Conservation (phyloP, 2,329 filamentous ascomycete genomes). For the Diaporthe citriasiana region DNA sequence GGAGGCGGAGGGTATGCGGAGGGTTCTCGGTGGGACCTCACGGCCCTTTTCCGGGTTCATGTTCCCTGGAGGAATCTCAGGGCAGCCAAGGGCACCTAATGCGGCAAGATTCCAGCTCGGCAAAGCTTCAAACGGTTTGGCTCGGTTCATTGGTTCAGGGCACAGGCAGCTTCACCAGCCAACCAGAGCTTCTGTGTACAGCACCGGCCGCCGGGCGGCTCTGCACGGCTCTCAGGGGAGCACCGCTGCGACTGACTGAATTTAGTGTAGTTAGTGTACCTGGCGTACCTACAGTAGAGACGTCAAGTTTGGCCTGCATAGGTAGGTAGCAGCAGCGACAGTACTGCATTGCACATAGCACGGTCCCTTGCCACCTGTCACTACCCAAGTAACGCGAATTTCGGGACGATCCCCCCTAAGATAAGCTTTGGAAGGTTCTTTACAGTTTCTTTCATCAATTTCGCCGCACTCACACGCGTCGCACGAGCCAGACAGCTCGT, state of each 20-base stretch:
- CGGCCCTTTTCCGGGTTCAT: constrained; percentile 40
- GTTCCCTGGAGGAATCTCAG: constrained; percentile 4
- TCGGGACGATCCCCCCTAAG: constrained; percentile 11
- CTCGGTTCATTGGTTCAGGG: constrained; percentile 24
- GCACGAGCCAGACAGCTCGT: constrained; percentile 22
- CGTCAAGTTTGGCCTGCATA: neutral
- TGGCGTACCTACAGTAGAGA: neutral
- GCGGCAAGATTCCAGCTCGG: constrained; percentile 15
- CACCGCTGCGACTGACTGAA: neutral
- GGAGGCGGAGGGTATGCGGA: constrained; percentile 30
- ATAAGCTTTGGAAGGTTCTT: constrained; percentile 28
- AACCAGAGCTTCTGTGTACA: neutral
- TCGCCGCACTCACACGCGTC: constrained; percentile 7
- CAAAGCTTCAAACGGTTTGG: constrained; percentile 33
- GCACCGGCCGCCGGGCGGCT: neutral
- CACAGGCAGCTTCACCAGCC: neutral
- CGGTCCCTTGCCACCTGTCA: neutral
- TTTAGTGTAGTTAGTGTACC: too few relatives aligned
- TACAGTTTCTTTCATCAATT: constrained; percentile 3
- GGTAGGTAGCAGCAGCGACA: too few relatives aligned
- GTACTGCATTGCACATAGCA: neutral
- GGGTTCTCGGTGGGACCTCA: constrained; percentile 20
- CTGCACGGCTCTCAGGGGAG: constrained; percentile 12
- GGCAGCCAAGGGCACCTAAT: constrained; percentile 11
- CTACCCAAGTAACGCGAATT: neutral